Conservation (phyloP, 768 basidiomycete genomes). For the Rhodosporidiobolus odoratus region DNA sequence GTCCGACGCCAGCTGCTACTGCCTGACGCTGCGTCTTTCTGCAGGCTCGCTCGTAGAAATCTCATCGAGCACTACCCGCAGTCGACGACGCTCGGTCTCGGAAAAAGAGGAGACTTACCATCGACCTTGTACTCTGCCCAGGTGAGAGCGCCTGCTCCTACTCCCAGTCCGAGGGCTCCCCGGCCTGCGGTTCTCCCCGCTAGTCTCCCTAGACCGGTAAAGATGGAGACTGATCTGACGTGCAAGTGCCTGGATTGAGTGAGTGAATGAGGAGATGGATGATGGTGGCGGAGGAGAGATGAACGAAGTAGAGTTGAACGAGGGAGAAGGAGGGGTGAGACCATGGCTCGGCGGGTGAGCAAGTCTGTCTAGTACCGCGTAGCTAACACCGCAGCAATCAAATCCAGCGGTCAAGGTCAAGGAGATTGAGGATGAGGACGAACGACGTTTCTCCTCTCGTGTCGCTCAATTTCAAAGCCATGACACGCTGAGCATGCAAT, state of each 20-base stretch:
- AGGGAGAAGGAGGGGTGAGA: neutral
- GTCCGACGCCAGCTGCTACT: too few species aligned
- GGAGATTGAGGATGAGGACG: too few species aligned
- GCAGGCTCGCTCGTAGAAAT: too few species aligned
- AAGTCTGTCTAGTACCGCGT: too few species aligned
- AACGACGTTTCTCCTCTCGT: too few species aligned
- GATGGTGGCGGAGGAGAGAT: neutral
- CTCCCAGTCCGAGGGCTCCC: slow-evolving; percentile 41
- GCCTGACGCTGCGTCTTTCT: too few species aligned
- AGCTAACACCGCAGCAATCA: too few species aligned
- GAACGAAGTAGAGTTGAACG: too few species aligned
- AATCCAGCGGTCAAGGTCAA: too few species aligned
- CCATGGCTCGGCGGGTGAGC: too few species aligned
- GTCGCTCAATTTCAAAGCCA: too few species aligned
- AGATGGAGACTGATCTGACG: slow-evolving; percentile 31
- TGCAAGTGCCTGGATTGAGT: slow-evolving; percentile 19
- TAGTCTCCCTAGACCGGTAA: slow-evolving; percentile 28
- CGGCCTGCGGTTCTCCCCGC: slow-evolving; percentile 32
- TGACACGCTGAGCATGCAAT: too few species aligned
- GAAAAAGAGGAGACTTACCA: slow-evolving; percentile 53
- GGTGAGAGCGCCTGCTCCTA: slow-evolving; percentile 83
- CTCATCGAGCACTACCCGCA: neutral
- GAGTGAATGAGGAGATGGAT: neutral
- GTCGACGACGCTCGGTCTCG: neutral
- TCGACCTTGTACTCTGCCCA: slow-evolving; percentile 98